These are phyloP conservation scores for Karstenula rhodostoma DNA, from an alignment of 2,329 filamentous ascomycete species.

Conservation along the genomic window DNA sequence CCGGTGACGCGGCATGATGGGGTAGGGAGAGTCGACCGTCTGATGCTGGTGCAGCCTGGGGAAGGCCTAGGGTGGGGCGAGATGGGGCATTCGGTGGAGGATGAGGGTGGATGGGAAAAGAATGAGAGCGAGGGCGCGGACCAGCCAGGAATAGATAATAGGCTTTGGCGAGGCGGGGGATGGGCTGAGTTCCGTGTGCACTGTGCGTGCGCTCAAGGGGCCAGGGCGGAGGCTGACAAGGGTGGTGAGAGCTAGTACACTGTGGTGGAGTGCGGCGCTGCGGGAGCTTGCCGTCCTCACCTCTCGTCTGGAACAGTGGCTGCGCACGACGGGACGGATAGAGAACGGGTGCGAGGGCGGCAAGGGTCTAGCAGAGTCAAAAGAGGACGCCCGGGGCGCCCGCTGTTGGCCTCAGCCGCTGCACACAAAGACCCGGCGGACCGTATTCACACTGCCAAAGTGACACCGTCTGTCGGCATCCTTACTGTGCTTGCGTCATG, in stretches of 20 bases:
- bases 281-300: not conserved
- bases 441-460: conserved; percentile 3
- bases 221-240: conserved; percentile 6
- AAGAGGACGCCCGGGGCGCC: not conserved
- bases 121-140: conserved; percentile 20
- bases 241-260: conserved; percentile 22
- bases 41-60: conserved; percentile 35
- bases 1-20: conserved; percentile 50
- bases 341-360: not conserved
- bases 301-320: not conserved
- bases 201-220: not conserved
- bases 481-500: conserved; percentile 4
- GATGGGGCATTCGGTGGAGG: conserved; percentile 44
- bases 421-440: conserved; percentile 11
- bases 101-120: conserved; percentile 17
- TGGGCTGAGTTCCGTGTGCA: conserved; percentile 25
- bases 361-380: not conserved
- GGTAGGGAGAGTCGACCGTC: conserved; percentile 22
- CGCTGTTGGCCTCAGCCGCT: conserved; percentile 2
- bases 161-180: conserved; percentile 31
- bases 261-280: not conserved
- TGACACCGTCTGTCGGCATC: conserved; percentile 6
- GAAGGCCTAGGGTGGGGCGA: conserved; percentile 37
- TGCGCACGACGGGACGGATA: not conserved
- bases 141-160: conserved; percentile 18